Base-by-base conservation (phyloP, 73 alveolate species). In the Paramecium octaurelia region DNA sequence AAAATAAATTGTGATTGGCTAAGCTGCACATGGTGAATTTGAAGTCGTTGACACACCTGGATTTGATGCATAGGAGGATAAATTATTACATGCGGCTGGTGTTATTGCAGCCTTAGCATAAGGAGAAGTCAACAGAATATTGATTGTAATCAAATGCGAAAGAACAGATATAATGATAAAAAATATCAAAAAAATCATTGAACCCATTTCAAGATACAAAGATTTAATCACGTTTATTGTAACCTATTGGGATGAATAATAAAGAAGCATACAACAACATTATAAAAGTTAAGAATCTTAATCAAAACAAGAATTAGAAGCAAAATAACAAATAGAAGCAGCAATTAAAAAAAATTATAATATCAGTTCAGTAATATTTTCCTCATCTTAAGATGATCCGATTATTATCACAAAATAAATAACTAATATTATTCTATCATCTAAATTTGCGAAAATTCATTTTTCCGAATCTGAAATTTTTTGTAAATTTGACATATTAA, bases 21-120 rank as follows among this genome's bases (percentile, higher is more conserved):
- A 21, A 10, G 18, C 93, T 7, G 40, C 69, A 5, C 40, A 86
- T 14, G 93, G 93, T 4, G 60, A 29, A n/a, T 86, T 86, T 58
- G 38, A 57, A 12, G 35, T 58, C 12, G 9, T 86, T n/a, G 93
- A 86, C 14, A 86, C 93, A 9, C 93, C 93, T 54, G 93, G 93
- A 18, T 58, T 69, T 16, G 58, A 18, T 3, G 54, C 86, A 18
- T 57, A 10, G 2, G 38, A 86, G 27, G 86, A 86, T 35, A 54
- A 31, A 31, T 27, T 86, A 27, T 38, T 36, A 11, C 93, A 86
- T 31, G 93, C 93, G 1, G 77, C 84, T 14, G 77, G 71, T 12
- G 44, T 86, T 1, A 38, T 38, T 42, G 50, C 93, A 16, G 92
- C 92, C 4, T 46, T 85, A 23, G 31, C 54, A 6, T 83, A 85